A percentile compares a stretch with the other conserved stretches of the same genome.
phyloP scores from a whole-genome alignment of 1,284 basidiomycete genomes.

The Hemileia vastatrix region DNA sequence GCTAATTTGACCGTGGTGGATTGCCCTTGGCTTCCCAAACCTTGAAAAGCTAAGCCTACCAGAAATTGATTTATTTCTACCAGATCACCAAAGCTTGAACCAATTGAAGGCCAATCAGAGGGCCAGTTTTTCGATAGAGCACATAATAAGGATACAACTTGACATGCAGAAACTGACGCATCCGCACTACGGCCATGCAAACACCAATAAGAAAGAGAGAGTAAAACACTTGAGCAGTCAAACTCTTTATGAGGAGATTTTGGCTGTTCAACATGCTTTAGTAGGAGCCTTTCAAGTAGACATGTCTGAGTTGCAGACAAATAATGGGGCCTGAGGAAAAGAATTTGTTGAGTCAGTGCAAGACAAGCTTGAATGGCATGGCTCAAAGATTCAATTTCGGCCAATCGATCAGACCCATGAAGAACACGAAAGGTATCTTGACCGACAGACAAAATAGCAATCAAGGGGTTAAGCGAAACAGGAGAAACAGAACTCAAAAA shows the following conservation, averaged over 20 bases:
- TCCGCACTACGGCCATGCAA: constrained; percentile 7
- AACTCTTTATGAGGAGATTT: no score
- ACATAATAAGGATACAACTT: constrained; percentile 16
- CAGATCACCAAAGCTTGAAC: constrained; percentile 18
- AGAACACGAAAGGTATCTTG: constrained; percentile 6
- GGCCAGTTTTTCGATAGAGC: constrained; percentile 18
- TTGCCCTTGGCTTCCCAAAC: constrained; percentile 1
- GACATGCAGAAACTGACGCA: constrained; percentile 11
- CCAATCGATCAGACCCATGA: constrained; percentile 8
- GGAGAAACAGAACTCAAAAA: constrained; percentile 14
- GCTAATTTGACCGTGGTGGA: constrained; percentile 4
- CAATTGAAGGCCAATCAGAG: constrained; percentile 22
- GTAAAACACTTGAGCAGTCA: constrained; percentile 8
- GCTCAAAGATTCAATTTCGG: constrained; percentile 11
- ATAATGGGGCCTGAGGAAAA: constrained; percentile 10
- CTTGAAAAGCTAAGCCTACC: constrained; percentile 7
- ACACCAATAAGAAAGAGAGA: constrained; percentile 19
- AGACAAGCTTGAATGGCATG: constrained; percentile 2
- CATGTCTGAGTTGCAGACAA: constrained; percentile 2
- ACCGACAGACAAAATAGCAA: constrained; percentile 10
- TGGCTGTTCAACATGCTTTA: constrained; percentile 4
- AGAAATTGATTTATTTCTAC: constrained; percentile 14
- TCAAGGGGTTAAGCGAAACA: constrained; percentile 20
- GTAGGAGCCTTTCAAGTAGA: constrained; percentile 15
- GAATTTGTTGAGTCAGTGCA: constrained; percentile 8